Base-by-base conservation (phyloP, 176 grass and related monocot species). In the Saccharum officinarum region DNA sequence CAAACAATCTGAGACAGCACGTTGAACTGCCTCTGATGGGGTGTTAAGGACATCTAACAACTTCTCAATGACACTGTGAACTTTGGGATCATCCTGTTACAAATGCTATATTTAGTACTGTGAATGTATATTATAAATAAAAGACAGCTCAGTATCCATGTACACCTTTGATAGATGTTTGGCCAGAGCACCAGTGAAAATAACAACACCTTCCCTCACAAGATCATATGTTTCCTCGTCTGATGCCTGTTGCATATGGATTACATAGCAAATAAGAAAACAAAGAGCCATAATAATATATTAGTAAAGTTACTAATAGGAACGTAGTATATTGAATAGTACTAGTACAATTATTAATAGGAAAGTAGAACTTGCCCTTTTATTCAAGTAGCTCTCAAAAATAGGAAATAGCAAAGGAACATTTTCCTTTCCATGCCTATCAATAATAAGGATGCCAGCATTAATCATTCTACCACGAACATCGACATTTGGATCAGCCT, bases 371-470 rank as follows among this genome's bases (percentile, higher is more conserved):
- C 57, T 64, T 89, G 86, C 96, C 91, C 69, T 98, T 90, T 98
- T 98, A 84, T 98, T 98, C 86, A 98, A 94, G 75, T 95, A 98
- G 86, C 93, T 98, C 70, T 98, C 93, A 73, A 98, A 98, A 85
- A 98, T 98, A 84, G 96, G 96, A 88, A 98, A 98, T 71, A 98
- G 82, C 81, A 98, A 92, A 88, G 91, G 93, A 61, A 98, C 93
- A 86, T 95, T 98, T 83, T 98, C 93, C 88, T 98, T 95, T 82
- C 96, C 96, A 87, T 98, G 93, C 79, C 92, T 95, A 76, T 94
- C 96, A 78, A 98, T 98, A 83, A 98, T 94, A 80, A 92, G 77
- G 82, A 98, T 95, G 37, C 96, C 96, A 80, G 92, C 93, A 92
- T 92, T 98, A 76, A 98, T 95, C 96, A 98, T 98, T 95, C 96